phyloP scores from a whole-genome alignment of 2,329 filamentous ascomycete genomes.

The Orbilia ellipsospora region DNA sequence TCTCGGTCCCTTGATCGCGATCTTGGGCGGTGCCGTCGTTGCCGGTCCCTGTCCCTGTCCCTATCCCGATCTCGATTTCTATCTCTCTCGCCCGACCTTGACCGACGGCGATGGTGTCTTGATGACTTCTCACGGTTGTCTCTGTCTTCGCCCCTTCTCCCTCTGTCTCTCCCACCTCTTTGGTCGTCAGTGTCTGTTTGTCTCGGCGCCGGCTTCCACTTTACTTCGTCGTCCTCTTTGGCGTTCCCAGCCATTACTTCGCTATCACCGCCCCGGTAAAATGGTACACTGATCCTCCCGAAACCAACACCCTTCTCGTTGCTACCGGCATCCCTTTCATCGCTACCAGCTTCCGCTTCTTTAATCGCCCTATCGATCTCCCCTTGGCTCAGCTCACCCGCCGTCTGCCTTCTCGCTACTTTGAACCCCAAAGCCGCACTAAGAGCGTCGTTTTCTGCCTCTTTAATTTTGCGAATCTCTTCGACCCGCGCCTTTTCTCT shows the following conservation, averaged over 20 bases:
- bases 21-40: constrained; percentile 57
- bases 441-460: constrained; percentile 92
- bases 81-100: constrained; percentile 57
- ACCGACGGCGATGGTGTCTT: constrained; percentile 59
- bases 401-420: constrained; percentile 68
- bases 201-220: constrained; percentile 57
- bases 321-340: constrained; percentile 56
- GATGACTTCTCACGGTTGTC: constrained; percentile 58
- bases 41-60: constrained; percentile 59
- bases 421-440: constrained; percentile 83
- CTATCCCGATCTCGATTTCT: constrained; percentile 58
- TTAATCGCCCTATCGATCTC: constrained; percentile 70
- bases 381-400: constrained; percentile 68
- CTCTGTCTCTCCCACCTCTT: constrained; percentile 61
- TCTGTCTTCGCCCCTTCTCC: constrained; percentile 61
- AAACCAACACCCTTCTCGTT: constrained; percentile 61
- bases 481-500: constrained; percentile 48
- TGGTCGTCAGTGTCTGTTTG: constrained; percentile 55
- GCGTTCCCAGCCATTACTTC: constrained; percentile 58
- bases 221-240: constrained; percentile 58
- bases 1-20: constrained; percentile 42
- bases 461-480: constrained; percentile 62
- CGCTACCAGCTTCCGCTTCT: constrained; percentile 62
- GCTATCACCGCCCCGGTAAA: constrained; percentile 59
- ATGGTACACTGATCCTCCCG: constrained; percentile 60